A percentile compares a stretch with the other conserved stretches of the same genome.
Conservation (phyloP, 2,329 filamentous ascomycete genomes). For the Arachnomyces sp. region DNA sequence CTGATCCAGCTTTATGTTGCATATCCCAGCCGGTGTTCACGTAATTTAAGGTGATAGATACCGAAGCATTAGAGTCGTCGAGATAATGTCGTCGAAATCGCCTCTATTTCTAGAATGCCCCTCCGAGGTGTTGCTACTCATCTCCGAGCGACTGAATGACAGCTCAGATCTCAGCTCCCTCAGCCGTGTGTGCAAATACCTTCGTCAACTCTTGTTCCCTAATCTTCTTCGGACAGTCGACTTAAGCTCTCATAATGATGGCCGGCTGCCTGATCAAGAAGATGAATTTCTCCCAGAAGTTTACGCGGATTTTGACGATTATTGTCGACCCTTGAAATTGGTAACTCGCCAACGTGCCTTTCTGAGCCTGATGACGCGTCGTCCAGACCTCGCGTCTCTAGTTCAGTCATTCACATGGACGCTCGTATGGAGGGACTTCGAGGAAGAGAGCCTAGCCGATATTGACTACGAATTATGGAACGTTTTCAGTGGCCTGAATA, state of each 20-base stretch:
- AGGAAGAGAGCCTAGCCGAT: constrained; percentile 1
- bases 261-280: constrained; percentile 4
- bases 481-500: constrained; percentile 7
- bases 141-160: too few species aligned
- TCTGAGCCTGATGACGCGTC: constrained; percentile 4
- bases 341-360: constrained; percentile 6
- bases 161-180: too few species aligned
- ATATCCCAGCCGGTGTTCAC: too few species aligned
- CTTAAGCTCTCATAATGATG: constrained; percentile 7
- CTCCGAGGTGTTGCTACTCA: too few species aligned
- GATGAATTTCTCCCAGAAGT: constrained; percentile 3
- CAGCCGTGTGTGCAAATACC: too few species aligned
- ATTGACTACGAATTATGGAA: constrained; percentile 9
- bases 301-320: constrained; percentile 4
- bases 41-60: too few species aligned
- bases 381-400: constrained; percentile 2
- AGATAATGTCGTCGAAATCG: neutral
- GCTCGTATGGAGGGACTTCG: constrained; percentile 5
- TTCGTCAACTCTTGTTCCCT: neutral
- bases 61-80: too few species aligned
- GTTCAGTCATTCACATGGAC: constrained; percentile 8
- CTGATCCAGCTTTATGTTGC: too few species aligned
- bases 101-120: too few species aligned
- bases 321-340: constrained; percentile 5
- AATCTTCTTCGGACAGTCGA: constrained; percentile 6